Base-by-base conservation (phyloP, 2,329 filamentous ascomycete species). In the Davidsoniella australis region DNA sequence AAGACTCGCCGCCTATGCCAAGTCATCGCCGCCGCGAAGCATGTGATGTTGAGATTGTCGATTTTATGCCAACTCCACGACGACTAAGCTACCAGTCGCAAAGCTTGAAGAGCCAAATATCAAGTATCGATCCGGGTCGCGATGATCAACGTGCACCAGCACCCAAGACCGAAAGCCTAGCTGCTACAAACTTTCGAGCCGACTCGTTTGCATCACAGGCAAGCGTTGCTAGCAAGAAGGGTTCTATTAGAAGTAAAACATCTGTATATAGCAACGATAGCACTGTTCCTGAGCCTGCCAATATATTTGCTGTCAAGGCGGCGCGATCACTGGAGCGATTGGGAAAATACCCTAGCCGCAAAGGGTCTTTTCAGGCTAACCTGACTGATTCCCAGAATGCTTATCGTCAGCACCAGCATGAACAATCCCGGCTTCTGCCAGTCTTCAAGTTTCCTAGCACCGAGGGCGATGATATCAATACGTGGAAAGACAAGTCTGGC, bases 241-340 rank as follows among this genome's bases (percentile, higher is more conserved):
- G 18, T 16, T 44, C 47, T 5, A 38, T 17, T 14, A 10, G 40
- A 14, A 52, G 47, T 29, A 44, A 20, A 24, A 23, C 17, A 5
- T 46, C 44, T 2, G 44, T 10, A 20, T 36, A 36, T 14, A 46
- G 44, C 29, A 33, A 37, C 16, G 29, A 33, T 14, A 18, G 17
- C 9, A 24, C 17, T 12, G 47, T 52, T 16, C 50, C 50, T 2
- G 47, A 49, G 18, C 50, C 50, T 9, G 26, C 45, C 10, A 49
- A 52, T 23, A 42, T 52, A 7, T 48, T 46, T 29, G 41, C 46
- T 6, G 33, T 52, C 12, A 43, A 48, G 37, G 50, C 47, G 17
- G 47, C 41, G n/a, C 47, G 47, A 8, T 40, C 40, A 5, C 39
- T 49, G 9, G 41, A 44, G n/a, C 16, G 24, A 6, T 29, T 36